Evolutionary conservation across 225 moss, liverwort and hornwort genomes (phyloP).

Genomic region (Thuidium tamariscinum): DNA sequence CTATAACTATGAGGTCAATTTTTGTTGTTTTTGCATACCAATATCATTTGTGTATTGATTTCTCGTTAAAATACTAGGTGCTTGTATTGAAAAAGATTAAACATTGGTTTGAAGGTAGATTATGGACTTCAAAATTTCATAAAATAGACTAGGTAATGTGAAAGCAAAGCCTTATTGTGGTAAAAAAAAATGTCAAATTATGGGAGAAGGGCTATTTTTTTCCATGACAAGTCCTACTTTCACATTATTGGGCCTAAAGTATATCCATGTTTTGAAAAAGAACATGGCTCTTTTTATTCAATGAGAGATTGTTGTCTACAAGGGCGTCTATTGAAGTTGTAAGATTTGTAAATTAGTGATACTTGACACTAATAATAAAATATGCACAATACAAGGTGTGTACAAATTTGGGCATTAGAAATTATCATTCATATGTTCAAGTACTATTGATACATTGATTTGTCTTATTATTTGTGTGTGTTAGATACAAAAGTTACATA

Average conservation of each 20-base stretch:
- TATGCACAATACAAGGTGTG: not conserved
- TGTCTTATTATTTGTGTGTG: not conserved
- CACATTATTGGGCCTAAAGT: not conserved
- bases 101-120: not conserved
- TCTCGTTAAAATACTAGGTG: not conserved
- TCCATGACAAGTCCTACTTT: rapidly evolving
- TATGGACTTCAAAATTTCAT: not conserved
- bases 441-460: not conserved
- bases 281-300: not conserved
- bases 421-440: not conserved
- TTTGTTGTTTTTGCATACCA: not conserved
- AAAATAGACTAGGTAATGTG: not conserved
- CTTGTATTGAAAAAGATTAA: not conserved
- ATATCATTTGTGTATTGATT: not conserved
- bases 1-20: not conserved
- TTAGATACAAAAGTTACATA: not conserved
- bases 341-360: not conserved
- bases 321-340: not conserved
- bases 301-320: rapidly evolving
- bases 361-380: not conserved
- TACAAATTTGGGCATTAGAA: not conserved
- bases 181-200: not conserved
- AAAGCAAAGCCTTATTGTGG: not conserved
- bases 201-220: rapidly evolving
- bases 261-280: not conserved